These are phyloP conservation scores for Juncus inflexus DNA, from an alignment of 176 grass and related monocot species.

Conservation along the genomic window DNA sequence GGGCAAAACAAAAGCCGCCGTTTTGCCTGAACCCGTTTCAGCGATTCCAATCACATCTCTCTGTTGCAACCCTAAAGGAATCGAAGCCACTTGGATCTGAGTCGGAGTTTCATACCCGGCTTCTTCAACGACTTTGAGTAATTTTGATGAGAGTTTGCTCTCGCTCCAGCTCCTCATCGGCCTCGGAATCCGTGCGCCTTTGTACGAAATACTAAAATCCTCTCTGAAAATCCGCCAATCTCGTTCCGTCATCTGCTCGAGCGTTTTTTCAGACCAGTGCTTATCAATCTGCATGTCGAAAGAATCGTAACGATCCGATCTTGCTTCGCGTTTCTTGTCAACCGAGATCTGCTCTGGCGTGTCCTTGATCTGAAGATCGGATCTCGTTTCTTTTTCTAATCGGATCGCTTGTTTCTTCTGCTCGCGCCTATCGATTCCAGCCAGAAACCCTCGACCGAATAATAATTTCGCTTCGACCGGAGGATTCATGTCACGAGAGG, in stretches of 20 bases:
- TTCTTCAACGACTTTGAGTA: conserved; percentile 77
- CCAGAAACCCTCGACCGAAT: conserved; percentile 84
- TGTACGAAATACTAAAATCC: conserved; percentile 93
- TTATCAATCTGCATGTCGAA: conserved; percentile 94
- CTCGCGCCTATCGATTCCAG: conserved; percentile 83
- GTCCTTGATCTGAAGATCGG: conserved; percentile 46
- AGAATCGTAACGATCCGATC: conserved; percentile 71
- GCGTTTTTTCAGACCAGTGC: conserved; percentile 80
- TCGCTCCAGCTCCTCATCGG: conserved; percentile 86
- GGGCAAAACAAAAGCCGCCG: conserved; percentile 90
- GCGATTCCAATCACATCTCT: conserved; percentile 97
- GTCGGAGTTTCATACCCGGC: conserved; percentile 75
- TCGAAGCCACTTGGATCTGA: conserved; percentile 91
- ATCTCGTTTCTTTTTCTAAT: conserved; percentile 80
- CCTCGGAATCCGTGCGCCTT: conserved; percentile 75
- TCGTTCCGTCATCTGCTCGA: conserved; percentile 84
- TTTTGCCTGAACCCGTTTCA: conserved; percentile 93
- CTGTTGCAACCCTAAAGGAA: conserved; percentile 91
- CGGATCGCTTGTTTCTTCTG: conserved; percentile 80
- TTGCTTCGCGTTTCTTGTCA: conserved; percentile 62
- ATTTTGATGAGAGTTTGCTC: conserved; percentile 71
- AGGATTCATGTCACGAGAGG: conserved; percentile 85
- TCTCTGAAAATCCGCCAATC: conserved; percentile 98
- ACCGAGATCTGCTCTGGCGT: conserved; percentile 55
- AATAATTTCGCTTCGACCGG: conserved; percentile 77